Evolutionary conservation across 495 filamentous ascomycete genomes (phyloP).

Genomic region (Clohesyomyces aquaticus): DNA sequence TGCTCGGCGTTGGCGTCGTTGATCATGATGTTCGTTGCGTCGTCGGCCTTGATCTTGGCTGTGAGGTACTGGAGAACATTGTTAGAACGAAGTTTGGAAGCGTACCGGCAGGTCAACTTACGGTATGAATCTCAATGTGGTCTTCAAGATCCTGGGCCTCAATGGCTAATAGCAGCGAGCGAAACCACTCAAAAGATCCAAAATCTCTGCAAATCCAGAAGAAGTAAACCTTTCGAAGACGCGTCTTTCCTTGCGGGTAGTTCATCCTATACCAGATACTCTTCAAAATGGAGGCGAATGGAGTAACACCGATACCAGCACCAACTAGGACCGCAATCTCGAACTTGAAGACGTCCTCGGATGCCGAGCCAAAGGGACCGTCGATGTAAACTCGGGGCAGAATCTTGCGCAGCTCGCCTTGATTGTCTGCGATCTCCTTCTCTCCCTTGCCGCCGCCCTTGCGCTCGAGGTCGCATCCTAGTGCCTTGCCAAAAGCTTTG

Average conservation of each 20-base stretch:
- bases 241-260: constrained; percentile 73
- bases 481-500: constrained; percentile 60
- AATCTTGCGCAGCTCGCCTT: constrained; percentile 67
- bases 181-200: constrained; percentile 81
- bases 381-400: constrained; percentile 77
- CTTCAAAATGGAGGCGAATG: constrained; percentile 78
- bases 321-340: constrained; percentile 71
- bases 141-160: constrained; percentile 81
- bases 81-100: constrained; percentile 12
- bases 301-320: constrained; percentile 74
- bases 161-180: constrained; percentile 75
- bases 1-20: constrained; percentile 79
- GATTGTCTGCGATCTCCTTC: constrained; percentile 59
- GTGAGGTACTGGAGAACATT: constrained; percentile 63
- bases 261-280: constrained; percentile 88
- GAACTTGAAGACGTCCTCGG: constrained; percentile 78
- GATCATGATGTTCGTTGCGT: constrained; percentile 83
- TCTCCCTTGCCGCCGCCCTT: constrained; percentile 48
- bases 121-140: constrained; percentile 71
- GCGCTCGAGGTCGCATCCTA: constrained; percentile 67
- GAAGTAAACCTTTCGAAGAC: constrained; percentile 79
- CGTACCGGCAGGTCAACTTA: constrained; percentile 44
- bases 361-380: constrained; percentile 77
- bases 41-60: constrained; percentile 76
- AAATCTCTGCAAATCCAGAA: constrained; percentile 85